These are phyloP conservation scores for Euphorbia celastroides DNA, from an alignment of 441 rosid genomes.

Conservation along the genomic window DNA sequence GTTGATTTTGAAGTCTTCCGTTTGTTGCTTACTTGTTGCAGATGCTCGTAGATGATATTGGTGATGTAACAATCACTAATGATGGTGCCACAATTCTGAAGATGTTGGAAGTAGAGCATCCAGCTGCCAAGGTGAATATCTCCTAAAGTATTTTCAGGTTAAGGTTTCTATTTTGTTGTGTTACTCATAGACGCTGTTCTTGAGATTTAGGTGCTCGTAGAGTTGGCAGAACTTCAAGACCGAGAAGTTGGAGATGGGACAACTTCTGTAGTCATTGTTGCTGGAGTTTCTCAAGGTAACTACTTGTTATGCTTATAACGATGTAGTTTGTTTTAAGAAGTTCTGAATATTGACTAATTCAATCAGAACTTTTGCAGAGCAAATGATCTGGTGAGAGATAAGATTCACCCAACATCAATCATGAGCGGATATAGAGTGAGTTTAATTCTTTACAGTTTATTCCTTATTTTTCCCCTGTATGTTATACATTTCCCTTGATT, in stretches of 20 bases:
- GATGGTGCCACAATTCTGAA: slow-evolving; percentile 94
- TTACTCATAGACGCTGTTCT: slow-evolving; percentile 3
- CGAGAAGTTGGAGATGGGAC: slow-evolving; percentile 99
- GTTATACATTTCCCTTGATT: neutral
- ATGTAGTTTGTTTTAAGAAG: neutral
- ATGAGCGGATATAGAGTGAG: slow-evolving; percentile 92
- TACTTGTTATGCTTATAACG: slow-evolving; percentile 7
- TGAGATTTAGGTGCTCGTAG: slow-evolving; percentile 70
- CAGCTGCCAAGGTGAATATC: slow-evolving; percentile 79
- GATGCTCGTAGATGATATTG: slow-evolving; percentile 98
- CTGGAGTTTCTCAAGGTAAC: slow-evolving; percentile 91
- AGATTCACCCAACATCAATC: slow-evolving; percentile 96
- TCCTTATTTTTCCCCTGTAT: slow-evolving; percentile 7
- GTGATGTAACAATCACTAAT: slow-evolving; percentile 91
- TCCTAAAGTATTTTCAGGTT: neutral
- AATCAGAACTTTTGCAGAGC: slow-evolving; percentile 42
- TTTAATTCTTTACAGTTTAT: slow-evolving; percentile 1
- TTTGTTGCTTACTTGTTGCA: slow-evolving; percentile 17
- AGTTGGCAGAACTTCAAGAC: slow-evolving; percentile 97
- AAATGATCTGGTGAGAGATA: slow-evolving; percentile 93
- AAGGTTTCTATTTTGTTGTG: neutral
- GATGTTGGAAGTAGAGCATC: slow-evolving; percentile 96
- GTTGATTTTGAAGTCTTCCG: neutral
- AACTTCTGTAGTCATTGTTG: slow-evolving; percentile 90
- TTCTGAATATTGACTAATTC: slow-evolving; percentile 9